Conservation (phyloP, 2,329 filamentous ascomycete genomes). For the Fusarium torulosum region DNA sequence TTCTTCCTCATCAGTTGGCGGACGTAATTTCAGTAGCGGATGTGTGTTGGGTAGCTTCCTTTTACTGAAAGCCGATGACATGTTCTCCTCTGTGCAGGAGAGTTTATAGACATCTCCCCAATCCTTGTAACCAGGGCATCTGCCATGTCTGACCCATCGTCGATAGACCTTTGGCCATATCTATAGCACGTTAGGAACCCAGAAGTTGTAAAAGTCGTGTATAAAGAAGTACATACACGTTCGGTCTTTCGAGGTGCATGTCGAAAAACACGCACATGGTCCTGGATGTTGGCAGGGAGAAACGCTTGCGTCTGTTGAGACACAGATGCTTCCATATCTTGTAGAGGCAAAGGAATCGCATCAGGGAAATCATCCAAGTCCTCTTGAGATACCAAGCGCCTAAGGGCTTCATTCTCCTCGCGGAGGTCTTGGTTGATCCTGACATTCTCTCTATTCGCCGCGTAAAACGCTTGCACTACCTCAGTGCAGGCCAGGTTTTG, state of each 20-base stretch:
- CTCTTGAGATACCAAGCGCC: background rate
- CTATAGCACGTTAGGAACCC: constrained; percentile 10
- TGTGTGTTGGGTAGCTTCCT: constrained; percentile 1
- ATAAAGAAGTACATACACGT: constrained; percentile 4
- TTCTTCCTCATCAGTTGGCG: constrained; percentile 10
- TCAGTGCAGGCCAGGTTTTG: background rate
- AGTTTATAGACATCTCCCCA: constrained; percentile 32
- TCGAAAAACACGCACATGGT: background rate
- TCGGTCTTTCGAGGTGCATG: background rate
- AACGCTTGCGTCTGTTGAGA: accelerated
- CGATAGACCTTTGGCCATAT: constrained; percentile 10
- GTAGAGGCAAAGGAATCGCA: background rate
- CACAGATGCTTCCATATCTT: constrained; percentile 2
- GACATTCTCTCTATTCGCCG: background rate
- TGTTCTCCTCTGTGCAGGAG: constrained; percentile 42
- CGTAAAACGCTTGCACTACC: constrained; percentile 12
- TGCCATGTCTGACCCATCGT: background rate
- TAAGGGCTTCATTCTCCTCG: background rate
- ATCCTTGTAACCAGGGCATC: accelerated
- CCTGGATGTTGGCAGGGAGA: background rate
- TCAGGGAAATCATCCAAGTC: background rate
- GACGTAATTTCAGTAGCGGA: constrained; percentile 25
- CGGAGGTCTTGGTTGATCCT: background rate
- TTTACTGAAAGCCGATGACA: constrained; percentile 14
- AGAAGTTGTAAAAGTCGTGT: background rate